A percentile compares a stretch with the other conserved stretches of the same genome.
phyloP scores from a whole-genome alignment of 768 basidiomycete genomes.

The Serendipita sp. region DNA sequence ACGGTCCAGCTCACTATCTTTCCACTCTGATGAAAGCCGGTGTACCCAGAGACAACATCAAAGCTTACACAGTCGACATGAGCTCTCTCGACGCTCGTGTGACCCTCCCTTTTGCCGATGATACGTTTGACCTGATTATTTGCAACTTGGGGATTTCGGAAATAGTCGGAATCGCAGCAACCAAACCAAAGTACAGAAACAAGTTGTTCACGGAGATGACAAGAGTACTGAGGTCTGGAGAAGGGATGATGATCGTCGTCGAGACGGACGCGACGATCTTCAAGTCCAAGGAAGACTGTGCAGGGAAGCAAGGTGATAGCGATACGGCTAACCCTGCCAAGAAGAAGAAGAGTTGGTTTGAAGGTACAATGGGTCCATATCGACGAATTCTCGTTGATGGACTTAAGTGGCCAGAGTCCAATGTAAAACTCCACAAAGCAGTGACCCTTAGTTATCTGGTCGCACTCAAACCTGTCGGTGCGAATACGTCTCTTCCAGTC shows the following conservation, averaged over 20 bases:
- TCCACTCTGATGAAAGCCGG: background rate
- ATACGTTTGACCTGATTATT: background rate
- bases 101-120: background rate
- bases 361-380: background rate
- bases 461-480: background rate
- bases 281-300: no score
- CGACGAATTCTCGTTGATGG: background rate
- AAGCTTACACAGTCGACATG: background rate
- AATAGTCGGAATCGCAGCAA: background rate
- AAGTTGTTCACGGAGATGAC: background rate
- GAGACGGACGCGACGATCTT: background rate
- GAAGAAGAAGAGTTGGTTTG: background rate
- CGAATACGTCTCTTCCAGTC: no score
- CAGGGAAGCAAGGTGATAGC: background rate
- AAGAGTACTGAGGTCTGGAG: background rate
- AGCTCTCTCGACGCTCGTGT: background rate
- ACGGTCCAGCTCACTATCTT: background rate
- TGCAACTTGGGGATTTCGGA: background rate
- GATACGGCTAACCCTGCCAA: background rate
- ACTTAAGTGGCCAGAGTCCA: background rate
- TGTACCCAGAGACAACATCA: background rate
- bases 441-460: background rate
- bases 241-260: background rate
- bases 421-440: background rate
- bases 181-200: background rate